These are phyloP conservation scores for Cyberlindnera sargentensis DNA, from an alignment of 805 yeast genomes.

Conservation along the genomic window DNA sequence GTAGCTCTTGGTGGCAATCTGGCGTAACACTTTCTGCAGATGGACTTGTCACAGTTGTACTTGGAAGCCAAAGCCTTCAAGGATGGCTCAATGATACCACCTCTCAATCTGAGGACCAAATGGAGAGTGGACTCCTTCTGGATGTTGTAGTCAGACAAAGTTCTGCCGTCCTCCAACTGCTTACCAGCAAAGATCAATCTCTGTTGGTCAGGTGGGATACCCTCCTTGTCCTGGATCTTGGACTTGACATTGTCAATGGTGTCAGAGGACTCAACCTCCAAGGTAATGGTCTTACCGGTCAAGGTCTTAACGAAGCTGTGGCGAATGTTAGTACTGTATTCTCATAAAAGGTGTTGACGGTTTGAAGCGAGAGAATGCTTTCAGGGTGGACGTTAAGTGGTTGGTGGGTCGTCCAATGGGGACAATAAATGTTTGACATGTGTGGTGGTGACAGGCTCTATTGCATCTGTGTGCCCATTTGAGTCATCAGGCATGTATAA, in stretches of 20 bases:
- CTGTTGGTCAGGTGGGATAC: conserved; percentile 99
- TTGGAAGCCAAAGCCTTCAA: conserved; percentile 98
- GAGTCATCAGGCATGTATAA: too few species aligned
- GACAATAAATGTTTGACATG: too few species aligned
- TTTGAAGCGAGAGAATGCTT: too few species aligned
- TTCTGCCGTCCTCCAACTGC: conserved; percentile 99
- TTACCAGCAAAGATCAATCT: conserved; percentile 99
- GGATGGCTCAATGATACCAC: conserved; percentile 99
- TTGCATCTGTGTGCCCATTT: too few species aligned
- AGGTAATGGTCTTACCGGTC: conserved; percentile 93
- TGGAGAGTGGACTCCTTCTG: conserved; percentile 99
- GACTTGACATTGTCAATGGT: conserved; percentile 98
- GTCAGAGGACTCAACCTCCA: conserved; percentile 98
- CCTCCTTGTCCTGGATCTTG: conserved; percentile 98
- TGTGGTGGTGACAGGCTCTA: too few species aligned
- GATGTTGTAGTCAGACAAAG: conserved; percentile 98
- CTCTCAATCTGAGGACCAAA: conserved; percentile 94
- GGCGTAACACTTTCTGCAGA: conserved; percentile 99
- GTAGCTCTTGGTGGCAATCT: conserved; percentile 99
- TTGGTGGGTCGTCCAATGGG: too few species aligned
- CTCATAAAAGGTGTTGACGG: too few species aligned
- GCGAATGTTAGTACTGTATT: conserved; percentile 5
- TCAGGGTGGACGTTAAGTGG: too few species aligned
- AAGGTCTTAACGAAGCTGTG: conserved; percentile 71
- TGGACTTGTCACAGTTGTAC: conserved; percentile 99